Base-by-base conservation (phyloP, 1,284 basidiomycete genomes). In the Ganoderma meredithae region DNA sequence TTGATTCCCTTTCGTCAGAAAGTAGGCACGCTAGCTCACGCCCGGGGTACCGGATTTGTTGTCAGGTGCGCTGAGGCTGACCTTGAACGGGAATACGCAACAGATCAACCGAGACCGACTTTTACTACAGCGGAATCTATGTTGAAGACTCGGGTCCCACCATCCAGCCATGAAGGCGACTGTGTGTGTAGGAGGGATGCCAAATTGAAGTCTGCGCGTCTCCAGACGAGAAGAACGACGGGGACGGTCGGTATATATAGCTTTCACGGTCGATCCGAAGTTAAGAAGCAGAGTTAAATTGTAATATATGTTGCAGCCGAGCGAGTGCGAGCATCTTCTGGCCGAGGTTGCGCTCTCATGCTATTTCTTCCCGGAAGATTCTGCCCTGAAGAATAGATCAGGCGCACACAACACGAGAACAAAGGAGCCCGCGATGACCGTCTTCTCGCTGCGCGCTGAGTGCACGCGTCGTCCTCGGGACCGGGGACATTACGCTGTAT, bases 121-220 rank as follows among this genome's bases (percentile, higher is more conserved):
- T 75, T n/a, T 74, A 69, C 67, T 76, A 74, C 68, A 75, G 73
- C 64, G 74, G 75, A 3, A 70, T 76, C 52, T 75, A 74, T 59
- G 74, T 75, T 47, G 75, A 76, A 67, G 72, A 75, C 65, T 71
- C 75, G 36, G 74, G 75, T 3, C 75, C 75, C 22, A 72, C 69
- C 12, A 70, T 67, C 52, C 62, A 66, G 67, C 71, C 63, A 44
- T 72, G 71, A 72, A 36, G 36, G 36, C 36, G 36, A 7, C 25
- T 12, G 3, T 13, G 39, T 8, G 22, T 49, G 7, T 25, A 6
- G 12, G 36, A 25, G 10, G 9, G 22, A 27, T 39, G 58, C 13
- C n/a, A 53, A 31, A 3, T 25, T 33, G 55, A n/a, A 25, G 55
- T 33, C 22, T 8, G 12, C 47, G 0, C 47, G 12, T 49, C 22